Evolutionary conservation across 345 rosid genomes (phyloP), one percentile per base, ranked within the genome.

Genomic region (Geranium rotundifolium): DNA sequence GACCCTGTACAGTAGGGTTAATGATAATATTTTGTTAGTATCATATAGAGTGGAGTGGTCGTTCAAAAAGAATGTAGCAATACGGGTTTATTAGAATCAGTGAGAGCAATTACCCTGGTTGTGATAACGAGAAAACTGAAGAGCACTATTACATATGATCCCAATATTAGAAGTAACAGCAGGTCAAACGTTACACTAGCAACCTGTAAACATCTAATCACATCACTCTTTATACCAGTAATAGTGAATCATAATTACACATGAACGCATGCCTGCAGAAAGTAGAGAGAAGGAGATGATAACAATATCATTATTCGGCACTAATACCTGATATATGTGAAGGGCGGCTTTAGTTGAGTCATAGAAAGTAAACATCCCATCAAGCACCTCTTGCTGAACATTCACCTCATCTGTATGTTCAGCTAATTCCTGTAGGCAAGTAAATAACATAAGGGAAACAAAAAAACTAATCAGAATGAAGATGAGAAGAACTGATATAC

Each of bases 141-240:
- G 55, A 93, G 95, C 57, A 83, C 79, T 64, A 90, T 90, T 72
- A 93, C 78, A 71, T 93, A 93, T 1, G 96, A 93, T 70, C 97
- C 97, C 80, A 93, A 64, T 58, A 80, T 97, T 57, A 90, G 84
- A 71, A 93, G 99, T 78, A 90, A 73, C 68, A 93, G 79, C 80
- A 93, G 81, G 83, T 93, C 96, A 29, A 90, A 93, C 8, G 99
- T 93, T 71, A 93, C 99, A 63, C 99, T 93, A 57, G 99, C 97
- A 72, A 93, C 99, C 99, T 93, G 91, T 68, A 64, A 66, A 57
- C 39, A n/a, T 61, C 30, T 12, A 60, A 59, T 62, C 15, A 19
- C 59, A 58, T 20, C 6, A 29, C 41, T 4, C 41, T 34, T 34
- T 4, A 8, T 34, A 57, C 55, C 17, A 62, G 29, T 12, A 17